Evolutionary conservation across 2,329 filamentous ascomycete species (phyloP), one percentile per base, ranked within the genome.

Genomic region (Fusarium sp.): DNA sequence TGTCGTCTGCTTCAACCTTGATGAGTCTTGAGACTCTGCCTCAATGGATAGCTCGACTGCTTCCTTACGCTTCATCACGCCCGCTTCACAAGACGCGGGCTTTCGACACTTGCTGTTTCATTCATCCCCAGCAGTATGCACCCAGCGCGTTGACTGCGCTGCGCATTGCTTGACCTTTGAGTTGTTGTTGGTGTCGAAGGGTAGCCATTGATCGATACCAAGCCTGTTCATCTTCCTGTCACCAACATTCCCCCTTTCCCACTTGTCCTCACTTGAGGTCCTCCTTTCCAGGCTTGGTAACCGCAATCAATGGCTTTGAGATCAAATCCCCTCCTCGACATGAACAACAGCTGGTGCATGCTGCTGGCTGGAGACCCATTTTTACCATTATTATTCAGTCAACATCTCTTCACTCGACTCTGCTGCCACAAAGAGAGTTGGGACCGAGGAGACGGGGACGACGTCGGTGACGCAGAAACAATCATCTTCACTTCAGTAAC

Each of bases 111-210:
- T 72, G 54, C 65, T 63, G 43, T 68, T 74, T 69, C 67, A 58
- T 77, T 76, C 62, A 65, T 71, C 57, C 60, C 66, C 54, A 60
- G 70, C 65, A 47, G 54, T 52, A 66, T 67, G 47, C 65, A 71
- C 51, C 54, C 47, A 67, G 75, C 73, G 74, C 73, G 67, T 77
- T 75, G 75, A 76, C 62, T 71, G 62, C 75, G 72, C 75, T 64
- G 67, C 65, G 69, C 59, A 65, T 52, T 50, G 61, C 42, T 31
- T 31, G 31, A 34, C 28, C 44, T 61, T 17, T 56, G 31, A 57
- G 55, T 38, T 45, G 28, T 53, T 56, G 47, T 50, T 53, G 42
- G 34, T 24, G 33, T 59, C 28, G 38, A 47, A 68, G 71, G 66
- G 71, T 73, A 75, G 64, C 60, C 56, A 44, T 57, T 55, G 53